phyloP scores from a whole-genome alignment of 2,329 filamentous ascomycete species.

The Verticillium nubilum region DNA sequence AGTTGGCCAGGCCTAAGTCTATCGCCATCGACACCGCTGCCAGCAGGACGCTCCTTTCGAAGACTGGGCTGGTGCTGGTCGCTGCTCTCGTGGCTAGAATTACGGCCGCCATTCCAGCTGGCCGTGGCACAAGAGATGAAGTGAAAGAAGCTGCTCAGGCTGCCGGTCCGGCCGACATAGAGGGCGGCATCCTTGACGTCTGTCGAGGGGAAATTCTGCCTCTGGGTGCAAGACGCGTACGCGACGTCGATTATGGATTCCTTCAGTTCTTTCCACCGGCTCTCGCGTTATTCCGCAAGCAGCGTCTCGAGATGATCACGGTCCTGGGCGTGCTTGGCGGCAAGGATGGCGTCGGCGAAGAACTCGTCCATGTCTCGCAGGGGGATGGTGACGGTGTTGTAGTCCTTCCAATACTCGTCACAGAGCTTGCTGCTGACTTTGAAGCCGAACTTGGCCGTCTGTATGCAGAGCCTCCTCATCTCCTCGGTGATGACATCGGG shows the following conservation, averaged over 20 bases:
- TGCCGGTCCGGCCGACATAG: constrained; percentile 7
- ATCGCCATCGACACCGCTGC: neutral
- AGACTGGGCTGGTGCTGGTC: neutral
- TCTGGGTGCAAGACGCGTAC: neutral
- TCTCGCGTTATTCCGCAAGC: constrained; percentile 1
- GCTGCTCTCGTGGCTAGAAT: neutral
- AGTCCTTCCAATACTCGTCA: no score
- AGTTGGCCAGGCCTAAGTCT: neutral
- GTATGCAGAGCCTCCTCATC: no score
- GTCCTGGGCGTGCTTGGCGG: constrained; percentile 4
- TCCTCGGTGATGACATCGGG: no score
- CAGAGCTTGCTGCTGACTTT: no score
- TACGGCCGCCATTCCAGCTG: neutral
- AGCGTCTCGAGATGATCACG: constrained; percentile 5
- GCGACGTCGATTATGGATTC: neutral
- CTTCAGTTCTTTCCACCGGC: constrained; percentile 1
- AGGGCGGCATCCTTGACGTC: neutral
- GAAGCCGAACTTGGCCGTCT: no score
- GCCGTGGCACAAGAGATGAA: constrained; percentile 1
- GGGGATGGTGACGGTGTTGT: no score
- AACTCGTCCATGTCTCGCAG: no score
- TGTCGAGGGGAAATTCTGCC: neutral
- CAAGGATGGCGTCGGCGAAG: neutral
- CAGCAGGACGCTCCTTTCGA: neutral
- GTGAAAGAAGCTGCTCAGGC: constrained; percentile 9